A percentile compares a stretch with the other conserved stretches of the same genome.
phyloP scores from a whole-genome alignment of 345 rosid species.

The Corchorus olitorius region DNA sequence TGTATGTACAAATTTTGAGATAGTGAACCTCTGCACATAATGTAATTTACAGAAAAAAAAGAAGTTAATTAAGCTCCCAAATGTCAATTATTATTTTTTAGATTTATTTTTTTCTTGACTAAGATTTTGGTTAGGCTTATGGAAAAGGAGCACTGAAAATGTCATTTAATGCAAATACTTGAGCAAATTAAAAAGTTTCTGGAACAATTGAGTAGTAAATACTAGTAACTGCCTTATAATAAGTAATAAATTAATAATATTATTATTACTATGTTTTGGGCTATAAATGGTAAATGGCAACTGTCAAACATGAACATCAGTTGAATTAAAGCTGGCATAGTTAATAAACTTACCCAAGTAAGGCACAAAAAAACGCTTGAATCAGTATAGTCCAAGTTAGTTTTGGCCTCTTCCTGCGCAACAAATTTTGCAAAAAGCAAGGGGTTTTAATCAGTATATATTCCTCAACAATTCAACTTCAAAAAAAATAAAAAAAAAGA shows the following conservation, averaged over 20 bases:
- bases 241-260: no score
- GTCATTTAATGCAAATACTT: not conserved
- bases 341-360: slow-evolving; percentile 44
- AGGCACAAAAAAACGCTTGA: slow-evolving; percentile 49
- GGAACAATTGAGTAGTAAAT: not conserved
- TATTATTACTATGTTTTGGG: not conserved
- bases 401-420: slow-evolving; percentile 42
- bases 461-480: not conserved
- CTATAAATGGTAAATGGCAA: not conserved
- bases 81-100: no score
- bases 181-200: not conserved
- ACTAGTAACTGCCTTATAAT: no score
- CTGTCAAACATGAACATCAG: not conserved
- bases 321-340: not conserved
- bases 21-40: slow-evolving; percentile 36
- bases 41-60: not conserved
- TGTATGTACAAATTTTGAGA: slow-evolving; percentile 39
- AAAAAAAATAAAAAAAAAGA: not conserved
- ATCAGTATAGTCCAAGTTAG: slow-evolving; percentile 46
- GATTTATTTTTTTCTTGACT: not conserved
- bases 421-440: not conserved
- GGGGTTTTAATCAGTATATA: not conserved
- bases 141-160: not conserved
- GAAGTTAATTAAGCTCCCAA: not conserved
- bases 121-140: not conserved